These are phyloP conservation scores for Hypoxylon sp. DNA, from an alignment of 2,329 filamentous ascomycete species.

Conservation along the genomic window DNA sequence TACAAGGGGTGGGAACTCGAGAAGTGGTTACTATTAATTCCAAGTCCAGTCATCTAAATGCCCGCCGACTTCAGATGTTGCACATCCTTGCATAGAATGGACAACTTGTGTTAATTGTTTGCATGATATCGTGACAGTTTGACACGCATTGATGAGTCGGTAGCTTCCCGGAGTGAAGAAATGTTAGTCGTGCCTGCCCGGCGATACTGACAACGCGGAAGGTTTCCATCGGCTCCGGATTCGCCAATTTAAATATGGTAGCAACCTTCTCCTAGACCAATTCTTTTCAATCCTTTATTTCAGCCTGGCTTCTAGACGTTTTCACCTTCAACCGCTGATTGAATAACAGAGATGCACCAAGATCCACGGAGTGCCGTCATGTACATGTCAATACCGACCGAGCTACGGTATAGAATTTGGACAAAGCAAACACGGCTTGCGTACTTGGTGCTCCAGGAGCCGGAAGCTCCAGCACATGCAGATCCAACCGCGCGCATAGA, in stretches of 20 bases:
- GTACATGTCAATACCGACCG: constrained; percentile 5
- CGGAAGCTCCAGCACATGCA: constrained; percentile 14
- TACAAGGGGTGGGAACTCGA: not conserved
- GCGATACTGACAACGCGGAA: not conserved
- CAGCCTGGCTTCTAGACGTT: constrained; percentile 2
- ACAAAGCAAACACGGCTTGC: constrained; percentile 22
- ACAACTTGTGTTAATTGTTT: not conserved
- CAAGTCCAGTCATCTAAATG: constrained; percentile 2
- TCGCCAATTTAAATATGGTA: constrained; percentile 9
- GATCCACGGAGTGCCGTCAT: not conserved
- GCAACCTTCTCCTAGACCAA: constrained; percentile 16
- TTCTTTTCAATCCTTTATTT: too few species aligned
- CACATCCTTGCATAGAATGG: constrained; percentile 1
- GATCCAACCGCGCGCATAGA: constrained; percentile 22
- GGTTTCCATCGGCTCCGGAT: constrained; percentile 15
- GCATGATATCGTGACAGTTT: not conserved
- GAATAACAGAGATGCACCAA: constrained; percentile 17
- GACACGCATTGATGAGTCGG: not conserved
- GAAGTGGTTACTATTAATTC: not conserved
- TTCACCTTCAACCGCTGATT: constrained; percentile 1
- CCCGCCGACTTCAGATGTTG: not conserved
- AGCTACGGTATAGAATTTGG: constrained; percentile 14
- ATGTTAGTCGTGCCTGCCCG: not conserved
- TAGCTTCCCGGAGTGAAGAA: not conserved
- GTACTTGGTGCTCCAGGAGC: constrained; percentile 14